A percentile compares a stretch with the other conserved stretches of the same genome.
Evolutionary conservation across 2,329 filamentous ascomycete species (phyloP).

Genomic region (Teratosphaeria pseudoeucalypti): DNA sequence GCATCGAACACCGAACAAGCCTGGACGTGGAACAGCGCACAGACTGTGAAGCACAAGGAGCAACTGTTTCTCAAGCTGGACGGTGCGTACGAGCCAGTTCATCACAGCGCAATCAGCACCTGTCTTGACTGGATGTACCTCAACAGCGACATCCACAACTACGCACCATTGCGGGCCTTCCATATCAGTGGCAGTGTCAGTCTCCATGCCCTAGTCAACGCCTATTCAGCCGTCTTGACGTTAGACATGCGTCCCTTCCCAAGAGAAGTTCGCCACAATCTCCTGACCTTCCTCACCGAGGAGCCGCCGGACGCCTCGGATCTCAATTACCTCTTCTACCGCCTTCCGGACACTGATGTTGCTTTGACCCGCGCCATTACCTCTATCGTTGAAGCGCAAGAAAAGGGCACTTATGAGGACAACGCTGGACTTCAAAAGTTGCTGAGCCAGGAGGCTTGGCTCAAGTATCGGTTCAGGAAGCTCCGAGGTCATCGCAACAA

Average conservation of each 20-base stretch:
- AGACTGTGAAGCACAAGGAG: neutral
- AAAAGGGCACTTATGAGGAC: neutral
- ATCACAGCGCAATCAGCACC: conserved; percentile 1
- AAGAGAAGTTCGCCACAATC: conserved; percentile 3
- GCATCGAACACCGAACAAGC: neutral
- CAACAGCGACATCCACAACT: conserved; percentile 8
- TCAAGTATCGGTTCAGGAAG: neutral
- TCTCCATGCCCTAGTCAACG: conserved; percentile 8
- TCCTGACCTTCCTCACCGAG: conserved; percentile 5
- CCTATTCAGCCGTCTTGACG: conserved; percentile 9
- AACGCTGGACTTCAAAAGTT: neutral
- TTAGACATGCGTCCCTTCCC: conserved; percentile 11
- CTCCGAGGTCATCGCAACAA: neutral
- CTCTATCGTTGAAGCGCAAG: conserved; percentile 1
- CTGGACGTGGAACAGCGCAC: neutral
- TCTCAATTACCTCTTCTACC: conserved; percentile 7
- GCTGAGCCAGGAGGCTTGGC: neutral
- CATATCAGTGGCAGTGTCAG: conserved; percentile 4
- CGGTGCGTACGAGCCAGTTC: conserved; percentile 5
- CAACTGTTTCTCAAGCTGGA: conserved; percentile 6
- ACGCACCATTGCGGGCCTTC: conserved; percentile 3
- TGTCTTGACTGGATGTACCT: conserved; percentile 13
- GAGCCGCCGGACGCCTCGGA: conserved; percentile 1
- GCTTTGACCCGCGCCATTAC: conserved; percentile 10
- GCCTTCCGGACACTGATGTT: conserved; percentile 7